These are phyloP conservation scores for Chiua sp. DNA, from an alignment of 1,284 basidiomycete genomes.

Conservation along the genomic window DNA sequence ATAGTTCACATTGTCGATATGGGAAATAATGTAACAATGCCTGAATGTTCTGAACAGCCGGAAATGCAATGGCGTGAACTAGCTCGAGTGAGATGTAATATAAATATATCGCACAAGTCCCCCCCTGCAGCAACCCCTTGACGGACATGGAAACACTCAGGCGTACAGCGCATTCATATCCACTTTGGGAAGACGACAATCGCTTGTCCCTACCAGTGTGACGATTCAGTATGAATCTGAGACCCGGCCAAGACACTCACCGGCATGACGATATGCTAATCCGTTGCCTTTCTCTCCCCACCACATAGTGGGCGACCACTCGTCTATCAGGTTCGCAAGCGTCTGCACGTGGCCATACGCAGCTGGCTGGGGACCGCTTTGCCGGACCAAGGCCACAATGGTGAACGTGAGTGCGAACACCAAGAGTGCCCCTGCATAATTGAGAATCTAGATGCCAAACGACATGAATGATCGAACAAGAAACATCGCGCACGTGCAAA, in stretches of 20 bases:
- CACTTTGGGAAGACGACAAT: constrained; percentile 26
- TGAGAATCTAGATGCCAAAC: constrained; percentile 29
- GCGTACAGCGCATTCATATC: constrained; percentile 31
- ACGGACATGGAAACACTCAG: constrained; percentile 1
- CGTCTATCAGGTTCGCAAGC: constrained; percentile 38
- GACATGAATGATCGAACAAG: neutral
- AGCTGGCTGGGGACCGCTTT: constrained; percentile 33
- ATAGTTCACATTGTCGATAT: too few species aligned
- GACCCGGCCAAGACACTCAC: constrained; percentile 15
- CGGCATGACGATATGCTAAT: constrained; percentile 17
- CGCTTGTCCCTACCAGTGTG: constrained; percentile 32
- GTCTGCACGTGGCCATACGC: constrained; percentile 39
- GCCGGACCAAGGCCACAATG: constrained; percentile 20
- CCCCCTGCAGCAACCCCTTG: too few species aligned
- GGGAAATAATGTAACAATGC: too few species aligned
- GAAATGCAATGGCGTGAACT: too few species aligned
- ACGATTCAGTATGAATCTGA: neutral
- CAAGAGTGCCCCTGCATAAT: constrained; percentile 28
- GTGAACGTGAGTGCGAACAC: constrained; percentile 27
- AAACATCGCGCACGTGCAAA: constrained; percentile 2
- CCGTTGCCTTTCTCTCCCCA: constrained; percentile 33
- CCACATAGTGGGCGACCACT: constrained; percentile 41
- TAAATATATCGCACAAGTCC: too few species aligned
- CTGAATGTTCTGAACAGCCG: too few species aligned
- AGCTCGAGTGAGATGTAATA: too few species aligned